Conservation (phyloP, 2,329 filamentous ascomycete species). For the Colletotrichum incanum region DNA sequence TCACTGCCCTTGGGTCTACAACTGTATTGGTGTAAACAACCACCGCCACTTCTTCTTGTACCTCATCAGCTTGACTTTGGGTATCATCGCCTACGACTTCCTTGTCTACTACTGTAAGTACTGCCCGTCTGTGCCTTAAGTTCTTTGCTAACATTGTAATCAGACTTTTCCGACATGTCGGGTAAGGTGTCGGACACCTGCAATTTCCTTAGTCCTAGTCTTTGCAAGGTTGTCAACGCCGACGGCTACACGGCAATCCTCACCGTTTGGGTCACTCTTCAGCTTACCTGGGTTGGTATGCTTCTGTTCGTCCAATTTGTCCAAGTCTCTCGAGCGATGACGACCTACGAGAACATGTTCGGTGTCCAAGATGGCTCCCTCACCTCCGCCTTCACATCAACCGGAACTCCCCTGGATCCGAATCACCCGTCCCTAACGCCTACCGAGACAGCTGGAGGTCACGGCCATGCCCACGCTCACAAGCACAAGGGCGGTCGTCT, state of each 20-base stretch:
- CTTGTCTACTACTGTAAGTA: slow-evolving; percentile 80
- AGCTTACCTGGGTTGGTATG: slow-evolving; percentile 98
- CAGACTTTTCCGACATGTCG: slow-evolving; percentile 76
- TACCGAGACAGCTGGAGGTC: slow-evolving; percentile 56
- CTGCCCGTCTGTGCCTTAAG: slow-evolving; percentile 1
- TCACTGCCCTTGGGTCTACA: slow-evolving; percentile 98
- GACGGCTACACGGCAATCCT: slow-evolving; percentile 90
- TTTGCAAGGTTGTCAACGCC: slow-evolving; percentile 84
- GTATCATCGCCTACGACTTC: slow-evolving; percentile 80
- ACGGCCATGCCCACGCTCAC: slow-evolving; percentile 61
- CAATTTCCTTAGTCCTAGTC: slow-evolving; percentile 79
- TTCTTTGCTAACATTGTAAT: slow-evolving; percentile 48
- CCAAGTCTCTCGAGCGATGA: slow-evolving; percentile 92
- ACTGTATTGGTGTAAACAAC: slow-evolving; percentile 96
- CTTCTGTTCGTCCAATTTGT: slow-evolving; percentile 93
- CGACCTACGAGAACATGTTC: slow-evolving; percentile 97
- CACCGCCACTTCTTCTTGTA: slow-evolving; percentile 97
- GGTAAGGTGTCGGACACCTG: slow-evolving; percentile 72
- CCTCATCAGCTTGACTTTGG: slow-evolving; percentile 82
- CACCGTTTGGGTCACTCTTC: slow-evolving; percentile 83
- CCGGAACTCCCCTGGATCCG: slow-evolving; percentile 79
- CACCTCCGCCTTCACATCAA: slow-evolving; percentile 83
- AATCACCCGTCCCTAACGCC: slow-evolving; percentile 76
- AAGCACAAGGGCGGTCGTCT: slow-evolving; percentile 77
- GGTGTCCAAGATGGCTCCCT: slow-evolving; percentile 78